Percentiles rank a stretch among this genome's conserved stretches.
These are phyloP conservation scores for Fusarium buxicola DNA, from an alignment of 2,329 filamentous ascomycete species.

Conservation along the genomic window DNA sequence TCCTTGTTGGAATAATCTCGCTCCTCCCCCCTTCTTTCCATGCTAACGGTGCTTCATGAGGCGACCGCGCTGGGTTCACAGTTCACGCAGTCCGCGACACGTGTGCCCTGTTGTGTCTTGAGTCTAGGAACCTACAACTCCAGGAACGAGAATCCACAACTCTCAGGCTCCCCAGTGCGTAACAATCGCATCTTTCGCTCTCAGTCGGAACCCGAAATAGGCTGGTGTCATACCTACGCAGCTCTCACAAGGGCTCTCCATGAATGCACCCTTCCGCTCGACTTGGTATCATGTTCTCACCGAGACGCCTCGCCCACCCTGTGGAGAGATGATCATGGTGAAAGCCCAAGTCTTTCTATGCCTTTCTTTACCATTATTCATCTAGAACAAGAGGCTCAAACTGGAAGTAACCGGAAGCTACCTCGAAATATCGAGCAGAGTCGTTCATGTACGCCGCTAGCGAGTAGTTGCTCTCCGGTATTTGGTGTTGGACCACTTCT, in stretches of 20 bases:
- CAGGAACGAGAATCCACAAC: not conserved
- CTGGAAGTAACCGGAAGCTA: not conserved
- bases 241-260: slow-evolving; percentile 21
- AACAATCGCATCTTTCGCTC: slow-evolving; percentile 15
- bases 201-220: not conserved
- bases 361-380: not conserved
- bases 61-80: slow-evolving; percentile 24
- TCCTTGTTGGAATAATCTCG: not conserved
- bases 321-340: not conserved
- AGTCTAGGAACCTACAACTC: slow-evolving; percentile 17
- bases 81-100: slow-evolving; percentile 35
- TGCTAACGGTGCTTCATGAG: not conserved
- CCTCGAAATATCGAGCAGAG: not conserved
- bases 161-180: slow-evolving; percentile 17
- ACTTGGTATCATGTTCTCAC: slow-evolving; percentile 15
- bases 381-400: not conserved
- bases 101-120: slow-evolving; percentile 34
- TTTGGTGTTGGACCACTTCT: slow-evolving; percentile 23
- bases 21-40: not conserved
- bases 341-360: not conserved
- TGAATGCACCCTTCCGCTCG: slow-evolving; percentile 25
- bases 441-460: slow-evolving; percentile 18
- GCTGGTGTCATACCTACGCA: slow-evolving; percentile 27
- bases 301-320: slow-evolving; percentile 11
- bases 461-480: slow-evolving; percentile 7